phyloP scores from a whole-genome alignment of 805 yeast species.

The Candida vaughaniae region DNA sequence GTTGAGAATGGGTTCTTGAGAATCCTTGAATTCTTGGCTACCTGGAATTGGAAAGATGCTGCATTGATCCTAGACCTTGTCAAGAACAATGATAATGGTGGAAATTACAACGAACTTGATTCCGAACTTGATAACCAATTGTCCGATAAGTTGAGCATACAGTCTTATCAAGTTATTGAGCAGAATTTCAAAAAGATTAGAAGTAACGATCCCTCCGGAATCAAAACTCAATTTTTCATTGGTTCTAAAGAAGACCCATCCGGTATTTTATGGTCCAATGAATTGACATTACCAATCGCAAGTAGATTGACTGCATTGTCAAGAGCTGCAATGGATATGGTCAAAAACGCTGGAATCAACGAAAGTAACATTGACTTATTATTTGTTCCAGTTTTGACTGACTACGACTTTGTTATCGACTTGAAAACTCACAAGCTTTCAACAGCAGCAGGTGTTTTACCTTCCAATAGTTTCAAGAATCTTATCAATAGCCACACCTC shows the following conservation, averaged over 20 bases:
- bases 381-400: constrained; percentile 80
- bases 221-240: constrained; percentile 76
- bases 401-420: constrained; percentile 77
- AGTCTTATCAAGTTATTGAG: constrained; percentile 60
- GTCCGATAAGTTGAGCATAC: constrained; percentile 61
- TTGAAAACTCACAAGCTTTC: constrained; percentile 48
- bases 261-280: constrained; percentile 79
- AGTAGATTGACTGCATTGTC: constrained; percentile 86
- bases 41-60: constrained; percentile 94
- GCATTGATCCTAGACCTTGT: constrained; percentile 79
- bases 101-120: constrained; percentile 13
- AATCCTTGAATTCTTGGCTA: constrained; percentile 63
- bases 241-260: constrained; percentile 83
- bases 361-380: constrained; percentile 47
- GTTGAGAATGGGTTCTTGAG: constrained; percentile 80
- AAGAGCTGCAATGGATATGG: constrained; percentile 63
- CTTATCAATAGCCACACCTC: constrained; percentile 43
- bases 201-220: constrained; percentile 76
- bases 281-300: constrained; percentile 68
- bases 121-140: constrained; percentile 40
- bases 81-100: constrained; percentile 25
- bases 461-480: constrained; percentile 59
- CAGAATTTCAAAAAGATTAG: constrained; percentile 67
- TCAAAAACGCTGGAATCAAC: constrained; percentile 44
- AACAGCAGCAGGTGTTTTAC: constrained; percentile 55